phyloP scores from a whole-genome alignment of 257 asterid genomes.

The Rauvolfia tetraphylla region DNA sequence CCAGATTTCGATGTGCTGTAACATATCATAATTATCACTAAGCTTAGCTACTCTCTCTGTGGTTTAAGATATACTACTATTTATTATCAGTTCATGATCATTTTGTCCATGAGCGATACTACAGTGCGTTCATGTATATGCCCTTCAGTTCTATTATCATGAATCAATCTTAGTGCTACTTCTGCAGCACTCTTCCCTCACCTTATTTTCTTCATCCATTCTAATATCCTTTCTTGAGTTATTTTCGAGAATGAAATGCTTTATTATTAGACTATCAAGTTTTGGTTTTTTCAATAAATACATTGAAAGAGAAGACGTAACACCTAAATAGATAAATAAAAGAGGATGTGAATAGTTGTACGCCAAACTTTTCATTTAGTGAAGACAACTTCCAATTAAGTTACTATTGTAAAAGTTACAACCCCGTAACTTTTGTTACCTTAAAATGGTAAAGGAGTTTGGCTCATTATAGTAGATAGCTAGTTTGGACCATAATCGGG shows the following conservation, averaged over 20 bases:
- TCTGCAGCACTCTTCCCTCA: background rate
- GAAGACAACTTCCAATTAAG: too few species aligned
- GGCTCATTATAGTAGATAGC: background rate
- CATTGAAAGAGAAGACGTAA: too few species aligned
- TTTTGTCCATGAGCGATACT: background rate
- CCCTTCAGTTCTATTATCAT: background rate
- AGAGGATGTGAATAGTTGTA: too few species aligned
- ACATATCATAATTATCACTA: background rate
- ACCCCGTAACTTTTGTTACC: too few species aligned
- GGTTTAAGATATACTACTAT: background rate
- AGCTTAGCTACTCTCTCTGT: background rate
- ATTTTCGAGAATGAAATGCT: too few species aligned
- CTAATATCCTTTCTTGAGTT: background rate
- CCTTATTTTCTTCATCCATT: background rate
- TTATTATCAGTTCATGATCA: background rate
- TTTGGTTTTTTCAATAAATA: too few species aligned
- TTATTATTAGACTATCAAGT: too few species aligned
- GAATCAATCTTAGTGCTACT: background rate
- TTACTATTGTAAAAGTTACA: too few species aligned
- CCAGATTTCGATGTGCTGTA: slow-evolving; percentile 10
- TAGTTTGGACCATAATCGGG: background rate
- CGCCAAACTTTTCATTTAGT: too few species aligned
- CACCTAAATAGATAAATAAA: too few species aligned
- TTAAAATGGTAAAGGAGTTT: background rate
- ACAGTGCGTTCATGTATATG: slow-evolving; percentile 9